A percentile compares a stretch with the other conserved stretches of the same genome.
Conservation (phyloP, 805 yeast genomes). For the Ogataea trehalophila region DNA sequence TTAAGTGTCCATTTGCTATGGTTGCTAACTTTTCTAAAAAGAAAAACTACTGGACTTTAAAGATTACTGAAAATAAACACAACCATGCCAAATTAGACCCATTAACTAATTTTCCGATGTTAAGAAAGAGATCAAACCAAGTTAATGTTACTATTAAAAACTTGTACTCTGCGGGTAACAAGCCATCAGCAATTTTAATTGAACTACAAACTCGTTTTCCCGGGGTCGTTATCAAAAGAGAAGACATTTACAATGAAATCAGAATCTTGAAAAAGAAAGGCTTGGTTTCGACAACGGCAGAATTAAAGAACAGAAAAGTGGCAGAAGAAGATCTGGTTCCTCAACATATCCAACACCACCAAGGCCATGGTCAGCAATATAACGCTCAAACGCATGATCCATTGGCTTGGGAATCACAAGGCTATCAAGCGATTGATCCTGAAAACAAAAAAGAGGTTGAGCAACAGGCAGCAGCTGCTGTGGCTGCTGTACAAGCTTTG, state of each 20-base stretch:
- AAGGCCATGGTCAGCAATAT: slow-evolving; percentile 3
- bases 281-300: slow-evolving; percentile 26
- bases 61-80: slow-evolving; percentile 52
- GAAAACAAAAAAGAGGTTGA: slow-evolving; percentile 21
- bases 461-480: slow-evolving; percentile 23
- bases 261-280: slow-evolving; percentile 50
- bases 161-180: slow-evolving; percentile 49
- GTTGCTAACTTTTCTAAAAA: slow-evolving; percentile 50
- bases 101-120: slow-evolving; percentile 50
- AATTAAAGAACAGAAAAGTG: slow-evolving; percentile 23
- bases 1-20: slow-evolving; percentile 56
- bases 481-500: slow-evolving; percentile 24
- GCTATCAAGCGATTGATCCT: slow-evolving; percentile 16
- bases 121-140: slow-evolving; percentile 48
- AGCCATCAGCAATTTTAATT: slow-evolving; percentile 49
- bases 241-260: slow-evolving; percentile 54
- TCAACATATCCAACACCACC: slow-evolving; percentile 2
- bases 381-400: slow-evolving; percentile 14
- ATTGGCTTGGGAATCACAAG: slow-evolving; percentile 19
- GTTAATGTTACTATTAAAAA: slow-evolving; percentile 47
- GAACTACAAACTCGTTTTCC: slow-evolving; percentile 48
- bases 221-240: slow-evolving; percentile 50
- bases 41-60: slow-evolving; percentile 46
- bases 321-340: slow-evolving; percentile 17
- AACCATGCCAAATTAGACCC: slow-evolving; percentile 57